These are phyloP conservation scores for Cytospora piceae DNA, from an alignment of 2,329 filamentous ascomycete species.

Conservation along the genomic window DNA sequence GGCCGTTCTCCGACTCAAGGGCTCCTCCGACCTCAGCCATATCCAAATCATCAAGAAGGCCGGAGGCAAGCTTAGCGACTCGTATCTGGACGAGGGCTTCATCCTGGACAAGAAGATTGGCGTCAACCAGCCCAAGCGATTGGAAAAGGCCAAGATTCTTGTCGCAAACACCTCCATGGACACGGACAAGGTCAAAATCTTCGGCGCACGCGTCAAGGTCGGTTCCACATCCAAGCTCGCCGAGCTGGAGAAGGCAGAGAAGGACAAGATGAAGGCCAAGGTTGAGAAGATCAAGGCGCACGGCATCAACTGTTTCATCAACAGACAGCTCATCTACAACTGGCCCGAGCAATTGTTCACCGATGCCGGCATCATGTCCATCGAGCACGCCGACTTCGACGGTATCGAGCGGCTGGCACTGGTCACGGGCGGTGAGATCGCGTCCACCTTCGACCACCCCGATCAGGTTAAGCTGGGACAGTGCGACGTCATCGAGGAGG, in stretches of 20 bases:
- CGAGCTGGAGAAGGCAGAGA: conserved; percentile 97
- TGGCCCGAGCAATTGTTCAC: conserved; percentile 99
- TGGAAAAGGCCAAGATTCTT: conserved; percentile 98
- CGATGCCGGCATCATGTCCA: conserved; percentile 96
- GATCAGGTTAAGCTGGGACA: conserved; percentile 95
- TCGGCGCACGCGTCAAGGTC: conserved; percentile 95
- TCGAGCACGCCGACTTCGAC: conserved; percentile 98
- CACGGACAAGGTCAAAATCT: conserved; percentile 99
- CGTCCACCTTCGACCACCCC: conserved; percentile 96
- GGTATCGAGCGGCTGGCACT: conserved; percentile 93
- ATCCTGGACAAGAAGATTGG: conserved; percentile 99
- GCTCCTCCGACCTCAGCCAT: conserved; percentile 90
- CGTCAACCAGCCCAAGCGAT: conserved; percentile 94
- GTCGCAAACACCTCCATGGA: conserved; percentile 99
- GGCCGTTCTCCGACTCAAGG: conserved; percentile 86
- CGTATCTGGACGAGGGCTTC: conserved; percentile 96
- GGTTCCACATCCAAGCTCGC: conserved; percentile 94
- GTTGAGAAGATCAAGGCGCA: conserved; percentile 98
- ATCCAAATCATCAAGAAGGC: conserved; percentile 99
- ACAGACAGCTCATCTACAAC: conserved; percentile 99
- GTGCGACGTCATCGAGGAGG: conserved; percentile 94
- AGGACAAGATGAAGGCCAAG: conserved; percentile 99
- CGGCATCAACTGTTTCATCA: conserved; percentile 99
- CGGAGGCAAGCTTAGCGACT: conserved; percentile 95
- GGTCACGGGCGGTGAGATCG: conserved; percentile 95